phyloP scores from a whole-genome alignment of 2,329 filamentous ascomycete species.

The Nothomitra cinnamomea region DNA sequence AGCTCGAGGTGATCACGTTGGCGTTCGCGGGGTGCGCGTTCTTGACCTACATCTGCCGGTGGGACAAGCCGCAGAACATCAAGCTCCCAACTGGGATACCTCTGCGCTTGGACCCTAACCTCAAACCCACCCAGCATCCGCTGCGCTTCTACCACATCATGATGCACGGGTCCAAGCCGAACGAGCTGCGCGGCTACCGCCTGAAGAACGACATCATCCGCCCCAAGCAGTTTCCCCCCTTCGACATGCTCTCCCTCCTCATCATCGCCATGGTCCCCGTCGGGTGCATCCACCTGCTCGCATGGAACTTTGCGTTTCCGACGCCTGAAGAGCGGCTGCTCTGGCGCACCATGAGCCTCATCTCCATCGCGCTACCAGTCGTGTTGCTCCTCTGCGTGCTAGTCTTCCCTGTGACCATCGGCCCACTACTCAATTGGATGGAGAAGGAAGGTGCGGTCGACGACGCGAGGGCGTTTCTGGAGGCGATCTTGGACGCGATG shows the following conservation, averaged over 20 bases:
- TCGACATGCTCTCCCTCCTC: slow-evolving; percentile 8
- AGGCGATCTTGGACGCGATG: too few relatives aligned
- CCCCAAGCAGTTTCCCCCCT: slow-evolving; percentile 5
- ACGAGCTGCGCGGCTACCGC: slow-evolving; percentile 9
- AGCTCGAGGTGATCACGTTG: slow-evolving; percentile 12
- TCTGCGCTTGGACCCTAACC: slow-evolving; percentile 3
- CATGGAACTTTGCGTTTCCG: slow-evolving; percentile 18
- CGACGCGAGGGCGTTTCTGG: not conserved
- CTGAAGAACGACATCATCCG: slow-evolving; percentile 12
- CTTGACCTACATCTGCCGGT: slow-evolving; percentile 11
- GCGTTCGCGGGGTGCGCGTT: slow-evolving; percentile 12
- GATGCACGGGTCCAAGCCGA: slow-evolving; percentile 8
- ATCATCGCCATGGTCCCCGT: slow-evolving; percentile 7
- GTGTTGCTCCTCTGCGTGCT: not conserved
- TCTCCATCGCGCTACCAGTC: not conserved
- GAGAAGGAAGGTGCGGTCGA: not conserved
- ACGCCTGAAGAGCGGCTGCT: slow-evolving; percentile 10
- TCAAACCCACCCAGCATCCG: slow-evolving; percentile 8
- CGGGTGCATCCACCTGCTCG: slow-evolving; percentile 11
- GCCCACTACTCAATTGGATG: not conserved
- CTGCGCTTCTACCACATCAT: not conserved
- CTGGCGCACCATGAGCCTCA: slow-evolving; percentile 12
- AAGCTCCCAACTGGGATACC: slow-evolving; percentile 3
- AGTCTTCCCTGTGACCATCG: not conserved
- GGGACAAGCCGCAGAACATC: slow-evolving; percentile 12